phyloP scores from a whole-genome alignment of 225 moss, liverwort and hornwort species.

The Marchantia polymorpha region DNA sequence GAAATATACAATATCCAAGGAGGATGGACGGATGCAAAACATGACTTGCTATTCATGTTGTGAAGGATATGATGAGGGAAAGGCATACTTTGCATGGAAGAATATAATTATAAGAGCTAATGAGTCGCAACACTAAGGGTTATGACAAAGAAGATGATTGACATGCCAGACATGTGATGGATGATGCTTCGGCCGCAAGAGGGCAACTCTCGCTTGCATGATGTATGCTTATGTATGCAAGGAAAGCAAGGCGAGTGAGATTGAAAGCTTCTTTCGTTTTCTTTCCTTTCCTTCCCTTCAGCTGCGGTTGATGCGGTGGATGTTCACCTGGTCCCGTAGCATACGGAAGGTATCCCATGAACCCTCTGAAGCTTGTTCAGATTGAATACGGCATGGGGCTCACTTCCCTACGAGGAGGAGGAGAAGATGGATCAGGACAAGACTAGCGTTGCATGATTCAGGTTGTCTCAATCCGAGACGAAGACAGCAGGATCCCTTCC shows the following conservation, averaged over 20 bases:
- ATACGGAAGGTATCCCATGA: too few species aligned
- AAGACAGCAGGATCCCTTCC: too few species aligned
- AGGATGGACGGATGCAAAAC: neutral
- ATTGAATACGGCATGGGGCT: too few species aligned
- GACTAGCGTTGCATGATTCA: too few species aligned
- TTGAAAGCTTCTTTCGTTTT: neutral
- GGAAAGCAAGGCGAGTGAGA: neutral
- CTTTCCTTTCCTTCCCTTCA: too few species aligned
- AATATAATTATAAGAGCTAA: neutral
- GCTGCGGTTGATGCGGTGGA: too few species aligned
- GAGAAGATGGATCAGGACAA: too few species aligned
- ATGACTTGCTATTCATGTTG: neutral
- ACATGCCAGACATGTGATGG: neutral
- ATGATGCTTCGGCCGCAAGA: neutral
- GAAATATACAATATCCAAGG: neutral
- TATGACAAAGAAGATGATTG: neutral
- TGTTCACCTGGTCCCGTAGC: too few species aligned
- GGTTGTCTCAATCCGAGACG: too few species aligned
- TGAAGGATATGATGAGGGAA: neutral
- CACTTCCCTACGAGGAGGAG: too few species aligned
- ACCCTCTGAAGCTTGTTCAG: too few species aligned
- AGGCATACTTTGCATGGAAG: neutral
- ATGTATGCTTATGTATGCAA: neutral
- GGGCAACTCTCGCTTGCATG: neutral
- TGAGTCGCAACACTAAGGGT: neutral